Evolutionary conservation across 2,329 filamentous ascomycete species (phyloP).

Genomic region (Aspergillus sp.): DNA sequence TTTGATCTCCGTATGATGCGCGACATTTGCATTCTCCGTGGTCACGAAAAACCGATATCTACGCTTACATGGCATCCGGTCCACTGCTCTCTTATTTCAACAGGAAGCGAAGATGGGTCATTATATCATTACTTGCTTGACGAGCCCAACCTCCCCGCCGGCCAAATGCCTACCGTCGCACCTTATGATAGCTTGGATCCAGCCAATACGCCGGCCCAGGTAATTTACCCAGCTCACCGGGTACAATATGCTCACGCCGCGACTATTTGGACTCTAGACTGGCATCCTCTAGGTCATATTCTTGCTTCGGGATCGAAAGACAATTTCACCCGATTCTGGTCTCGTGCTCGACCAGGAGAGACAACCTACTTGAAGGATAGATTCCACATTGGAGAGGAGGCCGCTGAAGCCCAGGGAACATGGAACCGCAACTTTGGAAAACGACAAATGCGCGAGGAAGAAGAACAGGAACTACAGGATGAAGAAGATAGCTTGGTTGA

Average conservation of each 20-base stretch:
- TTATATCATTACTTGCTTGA: constrained; percentile 94
- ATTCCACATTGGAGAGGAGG: constrained; percentile 92
- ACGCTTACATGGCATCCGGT: constrained; percentile 92
- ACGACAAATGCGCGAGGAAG: constrained; percentile 81
- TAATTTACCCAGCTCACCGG: constrained; percentile 88
- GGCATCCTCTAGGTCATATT: constrained; percentile 95
- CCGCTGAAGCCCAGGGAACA: constrained; percentile 91
- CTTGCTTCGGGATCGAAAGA: constrained; percentile 95
- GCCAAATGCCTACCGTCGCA: constrained; percentile 69
- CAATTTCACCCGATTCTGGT: constrained; percentile 96
- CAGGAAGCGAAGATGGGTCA: constrained; percentile 84
- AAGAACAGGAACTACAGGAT: constrained; percentile 90
- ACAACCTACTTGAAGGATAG: constrained; percentile 82
- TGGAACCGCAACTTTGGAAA: constrained; percentile 80
- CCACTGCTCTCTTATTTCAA: constrained; percentile 84
- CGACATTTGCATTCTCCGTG: constrained; percentile 88
- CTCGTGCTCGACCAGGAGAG: constrained; percentile 83
- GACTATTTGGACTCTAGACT: constrained; percentile 96
- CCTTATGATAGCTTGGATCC: constrained; percentile 86
- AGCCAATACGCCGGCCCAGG: constrained; percentile 75
- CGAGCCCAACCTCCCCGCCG: constrained; percentile 81
- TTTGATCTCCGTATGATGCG: constrained; percentile 99
- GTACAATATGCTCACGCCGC: constrained; percentile 88
- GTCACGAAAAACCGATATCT: constrained; percentile 94
- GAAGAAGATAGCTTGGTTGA: constrained; percentile 91